Evolutionary conservation across 306 rosid genomes (phyloP).

Genomic region (Rosa persica): DNA sequence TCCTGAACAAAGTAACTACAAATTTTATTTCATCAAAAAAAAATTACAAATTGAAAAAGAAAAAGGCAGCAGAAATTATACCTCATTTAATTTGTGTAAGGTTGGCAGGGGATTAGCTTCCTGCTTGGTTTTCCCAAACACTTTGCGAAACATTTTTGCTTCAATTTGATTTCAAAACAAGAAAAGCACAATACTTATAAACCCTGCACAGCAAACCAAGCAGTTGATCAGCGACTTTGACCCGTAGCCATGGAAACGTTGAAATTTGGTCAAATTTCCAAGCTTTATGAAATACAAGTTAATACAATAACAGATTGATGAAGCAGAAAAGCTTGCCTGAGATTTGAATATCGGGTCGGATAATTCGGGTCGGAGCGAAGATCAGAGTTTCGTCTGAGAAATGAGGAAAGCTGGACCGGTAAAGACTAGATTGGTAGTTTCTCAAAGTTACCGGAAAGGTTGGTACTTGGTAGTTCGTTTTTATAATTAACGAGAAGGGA

Average conservation of each 20-base stretch:
- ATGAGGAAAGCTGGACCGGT: constrained; percentile 1
- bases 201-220: constrained; percentile 13
- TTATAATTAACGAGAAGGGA: background rate
- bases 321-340: background rate
- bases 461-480: background rate
- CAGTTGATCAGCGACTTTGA: constrained; percentile 12
- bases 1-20: background rate
- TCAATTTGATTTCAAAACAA: constrained; percentile 1
- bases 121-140: constrained; percentile 73
- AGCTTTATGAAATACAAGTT: background rate
- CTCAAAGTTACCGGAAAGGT: background rate
- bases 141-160: constrained; percentile 66
- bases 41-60: background rate
- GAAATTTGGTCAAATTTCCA: background rate
- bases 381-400: background rate
- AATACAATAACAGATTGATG: background rate
- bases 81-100: constrained; percentile 88
- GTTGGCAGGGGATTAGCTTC: constrained; percentile 68
- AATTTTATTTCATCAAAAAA: too few species aligned
- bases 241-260: background rate
- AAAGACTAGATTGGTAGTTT: background rate
- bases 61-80: constrained; percentile 8
- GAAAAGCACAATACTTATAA: background rate
- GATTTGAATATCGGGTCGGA: background rate
- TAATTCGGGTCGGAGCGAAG: background rate